Percentiles rank a stretch among this genome's conserved stretches.
These are phyloP conservation scores for Chlamydomonas reinhardtii DNA, from an alignment of 163 green algal species.

Conservation along the genomic window DNA sequence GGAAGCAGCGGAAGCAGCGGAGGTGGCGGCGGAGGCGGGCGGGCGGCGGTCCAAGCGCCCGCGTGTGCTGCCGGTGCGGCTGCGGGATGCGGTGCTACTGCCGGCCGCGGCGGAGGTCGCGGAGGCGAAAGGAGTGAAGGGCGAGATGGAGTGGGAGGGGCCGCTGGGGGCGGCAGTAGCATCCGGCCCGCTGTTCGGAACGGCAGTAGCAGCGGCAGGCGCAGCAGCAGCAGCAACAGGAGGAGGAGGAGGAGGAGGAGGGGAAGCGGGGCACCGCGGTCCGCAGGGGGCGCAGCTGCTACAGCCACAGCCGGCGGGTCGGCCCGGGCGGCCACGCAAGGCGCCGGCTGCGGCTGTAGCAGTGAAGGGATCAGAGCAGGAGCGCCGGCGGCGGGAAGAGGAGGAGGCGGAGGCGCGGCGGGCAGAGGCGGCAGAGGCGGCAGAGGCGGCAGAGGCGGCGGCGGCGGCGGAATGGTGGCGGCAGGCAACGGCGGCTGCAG, in stretches of 20 bases:
- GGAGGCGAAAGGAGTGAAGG: too few species aligned
- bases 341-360: too few species aligned
- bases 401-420: not conserved
- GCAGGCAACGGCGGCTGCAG: not conserved
- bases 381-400: not conserved
- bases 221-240: not conserved
- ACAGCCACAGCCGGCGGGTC: not conserved
- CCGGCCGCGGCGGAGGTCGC: too few species aligned
- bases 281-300: not conserved
- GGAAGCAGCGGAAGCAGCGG: not conserved
- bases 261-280: too few species aligned
- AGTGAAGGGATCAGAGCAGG: not conserved
- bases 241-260: not conserved
- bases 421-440: too few species aligned
- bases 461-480: constrained; percentile 15
- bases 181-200: too few species aligned
- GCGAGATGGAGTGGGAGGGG: too few species aligned
- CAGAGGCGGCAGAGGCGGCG: not conserved
- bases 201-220: not conserved
- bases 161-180: not conserved
- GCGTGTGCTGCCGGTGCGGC: not conserved
- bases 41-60: constrained; percentile 18
- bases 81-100: not conserved
- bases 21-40: not conserved
- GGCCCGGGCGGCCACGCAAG: not conserved